Conservation (phyloP, 768 basidiomycete genomes). For the Clathrus columnatus region DNA sequence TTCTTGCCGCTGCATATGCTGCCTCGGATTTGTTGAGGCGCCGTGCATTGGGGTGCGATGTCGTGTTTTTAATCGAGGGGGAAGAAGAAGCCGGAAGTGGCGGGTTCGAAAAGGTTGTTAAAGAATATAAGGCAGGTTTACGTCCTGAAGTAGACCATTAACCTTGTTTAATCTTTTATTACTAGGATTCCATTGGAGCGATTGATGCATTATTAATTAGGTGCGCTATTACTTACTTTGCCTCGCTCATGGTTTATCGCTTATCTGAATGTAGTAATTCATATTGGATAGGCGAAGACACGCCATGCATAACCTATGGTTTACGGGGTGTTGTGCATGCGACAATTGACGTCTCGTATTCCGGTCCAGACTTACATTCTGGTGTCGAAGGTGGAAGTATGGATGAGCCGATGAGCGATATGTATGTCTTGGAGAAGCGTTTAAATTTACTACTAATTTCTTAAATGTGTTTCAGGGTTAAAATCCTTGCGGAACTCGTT, state of each 20-base stretch:
- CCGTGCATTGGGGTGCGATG: conserved; percentile 71
- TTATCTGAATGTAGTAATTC: conserved; percentile 56
- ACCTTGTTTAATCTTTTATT: neutral
- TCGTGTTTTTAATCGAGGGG: conserved; percentile 89
- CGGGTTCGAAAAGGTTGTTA: conserved; percentile 75
- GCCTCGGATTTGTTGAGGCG: conserved; percentile 69
- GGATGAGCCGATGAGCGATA: conserved; percentile 87
- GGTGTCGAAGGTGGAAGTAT: conserved; percentile 89
- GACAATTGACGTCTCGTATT: conserved; percentile 61
- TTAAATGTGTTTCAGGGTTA: conserved; percentile 45
- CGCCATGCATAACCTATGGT: conserved; percentile 92
- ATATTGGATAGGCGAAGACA: conserved; percentile 90
- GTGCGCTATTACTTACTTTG: conserved; percentile 26
- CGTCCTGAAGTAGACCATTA: neutral
- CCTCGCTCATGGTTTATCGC: neutral
- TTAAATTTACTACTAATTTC: neutral
- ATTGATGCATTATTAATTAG: conserved; percentile 88
- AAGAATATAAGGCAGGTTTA: conserved; percentile 55
- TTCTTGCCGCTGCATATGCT: conserved; percentile 85
- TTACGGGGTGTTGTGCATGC: conserved; percentile 91
- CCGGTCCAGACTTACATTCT: conserved; percentile 78
- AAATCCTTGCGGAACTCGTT: conserved; percentile 63
- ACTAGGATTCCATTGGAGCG: conserved; percentile 71
- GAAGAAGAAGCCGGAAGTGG: conserved; percentile 93
- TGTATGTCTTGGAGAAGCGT: conserved; percentile 37